Conservation (phyloP, 306 rosid species). For the Sphenostylis stenocarpa region DNA sequence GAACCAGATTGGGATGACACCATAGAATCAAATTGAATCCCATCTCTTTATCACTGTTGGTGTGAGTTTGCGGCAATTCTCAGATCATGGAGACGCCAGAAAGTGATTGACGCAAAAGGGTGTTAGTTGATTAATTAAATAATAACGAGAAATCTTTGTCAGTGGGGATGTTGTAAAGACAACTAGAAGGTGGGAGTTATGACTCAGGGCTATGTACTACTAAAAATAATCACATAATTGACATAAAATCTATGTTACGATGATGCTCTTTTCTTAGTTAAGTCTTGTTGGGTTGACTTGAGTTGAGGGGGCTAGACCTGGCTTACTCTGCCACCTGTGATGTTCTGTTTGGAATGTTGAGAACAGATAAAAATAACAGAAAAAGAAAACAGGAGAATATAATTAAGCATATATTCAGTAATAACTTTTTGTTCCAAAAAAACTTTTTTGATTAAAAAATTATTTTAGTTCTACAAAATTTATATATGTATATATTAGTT, state of each 20-base stretch:
- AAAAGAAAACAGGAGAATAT: background rate
- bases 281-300: conserved; percentile 25
- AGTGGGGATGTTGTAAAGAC: conserved; percentile 4
- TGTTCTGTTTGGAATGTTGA: background rate
- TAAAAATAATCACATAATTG: background rate
- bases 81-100: conserved; percentile 32
- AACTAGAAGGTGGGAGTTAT: background rate
- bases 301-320: background rate
- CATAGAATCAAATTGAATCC: conserved; percentile 45
- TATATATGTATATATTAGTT: too few species aligned
- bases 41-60: conserved; percentile 31
- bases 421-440: background rate
- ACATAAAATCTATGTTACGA: conserved; percentile 13
- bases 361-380: background rate
- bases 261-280: background rate
- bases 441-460: too few species aligned
- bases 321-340: background rate
- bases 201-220: background rate
- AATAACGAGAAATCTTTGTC: background rate
- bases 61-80: conserved; percentile 19
- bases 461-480: too few species aligned
- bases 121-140: background rate
- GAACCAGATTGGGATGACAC: conserved; percentile 37
- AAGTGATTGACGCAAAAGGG: conserved; percentile 21
- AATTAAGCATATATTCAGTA: background rate